Evolutionary conservation across 2,329 filamentous ascomycete genomes (phyloP).

Genomic region (Fusarium fujikuroi): DNA sequence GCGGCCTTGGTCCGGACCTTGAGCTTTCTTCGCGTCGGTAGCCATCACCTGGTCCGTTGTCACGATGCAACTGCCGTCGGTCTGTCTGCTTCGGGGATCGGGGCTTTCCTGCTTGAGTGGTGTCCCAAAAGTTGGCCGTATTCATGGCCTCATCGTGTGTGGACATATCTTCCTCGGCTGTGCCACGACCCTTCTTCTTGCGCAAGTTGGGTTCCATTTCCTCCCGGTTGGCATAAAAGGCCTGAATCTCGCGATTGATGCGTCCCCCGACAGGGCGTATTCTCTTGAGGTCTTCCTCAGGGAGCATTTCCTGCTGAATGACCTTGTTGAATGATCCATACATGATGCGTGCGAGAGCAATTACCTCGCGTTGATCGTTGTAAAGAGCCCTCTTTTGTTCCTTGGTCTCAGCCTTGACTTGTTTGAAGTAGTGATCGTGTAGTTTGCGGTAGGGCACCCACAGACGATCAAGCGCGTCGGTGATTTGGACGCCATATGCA

Average conservation of each 20-base stretch:
- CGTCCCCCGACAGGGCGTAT: constrained; percentile 49
- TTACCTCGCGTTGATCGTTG: constrained; percentile 54
- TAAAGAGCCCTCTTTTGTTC: constrained; percentile 45
- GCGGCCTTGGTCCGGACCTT: background rate
- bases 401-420: constrained; percentile 35
- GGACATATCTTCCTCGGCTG: constrained; percentile 36
- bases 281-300: constrained; percentile 47
- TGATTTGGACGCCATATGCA: constrained; percentile 62
- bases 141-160: constrained; percentile 26
- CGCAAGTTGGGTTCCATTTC: constrained; percentile 48
- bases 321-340: constrained; percentile 58
- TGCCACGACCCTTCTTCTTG: constrained; percentile 28
- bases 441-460: constrained; percentile 60
- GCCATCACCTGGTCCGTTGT: background rate
- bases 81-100: background rate
- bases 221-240: constrained; percentile 51
- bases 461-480: constrained; percentile 60
- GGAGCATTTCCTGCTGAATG: constrained; percentile 53
- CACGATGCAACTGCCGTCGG: background rate
- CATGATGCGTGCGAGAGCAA: constrained; percentile 59
- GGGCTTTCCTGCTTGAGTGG: constrained; percentile 33
- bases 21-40: background rate
- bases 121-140: constrained; percentile 49
- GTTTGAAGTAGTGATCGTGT: constrained; percentile 51
- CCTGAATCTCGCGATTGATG: constrained; percentile 52